A percentile compares a stretch with the other conserved stretches of the same genome.
Evolutionary conservation across 106 monocot genomes (phyloP).

Genomic region (Amphibolis antarctica): DNA sequence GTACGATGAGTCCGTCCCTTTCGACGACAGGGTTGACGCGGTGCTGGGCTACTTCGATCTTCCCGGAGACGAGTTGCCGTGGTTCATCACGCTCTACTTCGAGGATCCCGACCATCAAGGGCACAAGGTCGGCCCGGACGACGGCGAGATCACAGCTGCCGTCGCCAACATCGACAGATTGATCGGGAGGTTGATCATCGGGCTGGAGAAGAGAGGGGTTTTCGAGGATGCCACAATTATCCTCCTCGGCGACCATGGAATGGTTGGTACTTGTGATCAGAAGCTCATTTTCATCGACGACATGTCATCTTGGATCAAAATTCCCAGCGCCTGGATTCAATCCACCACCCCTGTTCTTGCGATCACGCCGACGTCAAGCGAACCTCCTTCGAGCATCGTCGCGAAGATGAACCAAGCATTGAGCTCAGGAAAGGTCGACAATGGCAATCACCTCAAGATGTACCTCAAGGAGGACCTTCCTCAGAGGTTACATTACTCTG

Average conservation of each 20-base stretch:
- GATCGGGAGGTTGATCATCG: constrained; percentile 48
- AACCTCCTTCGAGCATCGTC: constrained; percentile 30
- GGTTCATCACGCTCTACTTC: constrained; percentile 53
- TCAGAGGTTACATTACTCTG: constrained; percentile 35
- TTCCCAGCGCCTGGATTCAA: constrained; percentile 37
- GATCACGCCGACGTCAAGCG: constrained; percentile 26
- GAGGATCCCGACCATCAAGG: constrained; percentile 69
- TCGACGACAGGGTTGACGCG: constrained; percentile 49
- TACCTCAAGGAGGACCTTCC: constrained; percentile 57
- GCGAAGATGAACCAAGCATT: constrained; percentile 55
- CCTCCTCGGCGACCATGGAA: constrained; percentile 65
- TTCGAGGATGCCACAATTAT: constrained; percentile 69
- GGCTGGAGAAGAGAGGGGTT: constrained; percentile 58
- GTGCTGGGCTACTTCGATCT: constrained; percentile 61
- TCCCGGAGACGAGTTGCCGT: constrained; percentile 35
- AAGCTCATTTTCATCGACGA: constrained; percentile 51
- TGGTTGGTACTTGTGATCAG: constrained; percentile 54
- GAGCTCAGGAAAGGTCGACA: constrained; percentile 42
- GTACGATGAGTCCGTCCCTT: constrained; percentile 46
- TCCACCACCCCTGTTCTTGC: constrained; percentile 34
- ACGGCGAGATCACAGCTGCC: constrained; percentile 40
- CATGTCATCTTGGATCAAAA: constrained; percentile 44
- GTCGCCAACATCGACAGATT: constrained; percentile 35
- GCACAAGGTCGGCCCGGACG: constrained; percentile 60
- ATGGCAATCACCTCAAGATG: constrained; percentile 42